Conservation (phyloP, 1,284 basidiomycete genomes). For the Tilletia walkeri region DNA sequence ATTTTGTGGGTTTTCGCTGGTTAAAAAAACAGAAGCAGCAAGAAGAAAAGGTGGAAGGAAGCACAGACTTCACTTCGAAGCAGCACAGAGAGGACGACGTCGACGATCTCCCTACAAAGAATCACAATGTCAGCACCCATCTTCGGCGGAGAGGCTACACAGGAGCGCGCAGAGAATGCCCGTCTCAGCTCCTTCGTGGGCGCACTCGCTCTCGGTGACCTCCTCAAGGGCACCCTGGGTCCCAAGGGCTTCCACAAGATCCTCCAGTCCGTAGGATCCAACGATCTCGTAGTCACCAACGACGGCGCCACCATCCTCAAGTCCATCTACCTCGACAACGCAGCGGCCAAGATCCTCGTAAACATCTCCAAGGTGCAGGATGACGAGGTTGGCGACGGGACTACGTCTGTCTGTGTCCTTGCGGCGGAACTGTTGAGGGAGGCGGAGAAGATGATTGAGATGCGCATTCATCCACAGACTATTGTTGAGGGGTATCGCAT, state of each 20-base stretch:
- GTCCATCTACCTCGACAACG: constrained; percentile 94
- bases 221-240: constrained; percentile 94
- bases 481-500: constrained; percentile 97
- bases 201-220: constrained; percentile 90
- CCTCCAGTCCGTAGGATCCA: constrained; percentile 83
- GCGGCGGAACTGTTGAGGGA: constrained; percentile 89
- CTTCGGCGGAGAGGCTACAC: constrained; percentile 69
- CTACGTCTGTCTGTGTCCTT: constrained; percentile 88
- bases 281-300: constrained; percentile 95
- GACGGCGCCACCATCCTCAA: constrained; percentile 98
- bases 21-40: too few relatives aligned
- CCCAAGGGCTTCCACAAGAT: constrained; percentile 97
- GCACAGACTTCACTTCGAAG: too few relatives aligned
- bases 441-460: constrained; percentile 87
- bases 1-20: too few relatives aligned
- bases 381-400: constrained; percentile 98
- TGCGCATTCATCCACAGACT: constrained; percentile 95
- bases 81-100: too few relatives aligned
- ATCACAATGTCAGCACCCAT: constrained; percentile 17
- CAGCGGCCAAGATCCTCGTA: constrained; percentile 97
- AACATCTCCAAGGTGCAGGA: constrained; percentile 99
- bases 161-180: constrained; percentile 96
- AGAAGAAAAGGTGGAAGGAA: too few relatives aligned
- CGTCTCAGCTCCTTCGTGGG: constrained; percentile 97
- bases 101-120: too few relatives aligned